Base-by-base conservation (phyloP, 1,139 yeast species). In the Sugiyamaella japonica region DNA sequence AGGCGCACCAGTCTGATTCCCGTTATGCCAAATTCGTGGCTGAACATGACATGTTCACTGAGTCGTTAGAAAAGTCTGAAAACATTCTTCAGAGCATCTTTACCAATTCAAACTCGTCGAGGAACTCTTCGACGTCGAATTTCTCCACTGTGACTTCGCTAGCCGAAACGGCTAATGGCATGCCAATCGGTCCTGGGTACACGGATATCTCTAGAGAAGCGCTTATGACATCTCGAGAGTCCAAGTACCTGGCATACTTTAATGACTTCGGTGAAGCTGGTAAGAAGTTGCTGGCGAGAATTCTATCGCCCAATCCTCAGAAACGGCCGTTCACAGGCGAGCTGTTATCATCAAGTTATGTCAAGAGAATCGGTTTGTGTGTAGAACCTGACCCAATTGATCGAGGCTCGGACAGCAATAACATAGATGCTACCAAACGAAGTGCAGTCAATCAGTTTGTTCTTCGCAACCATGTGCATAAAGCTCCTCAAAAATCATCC, bases 341-440 rank as follows among this genome's bases (percentile, higher is more conserved):
- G 66, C 79, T 88, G 37, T 72, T 88, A 65, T 83, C 82, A 63
- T 82, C 89, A 71, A 91, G 86, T 69, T 86, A 93, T 90, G 89
- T 90, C 2, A 73, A 93, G 60, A 90, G 85, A 67, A 86, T 86
- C 56, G 65, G 65, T 77, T 74, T 63, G 79, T 85, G 55, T 83
- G 89, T 68, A 76, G 61, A 61, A 37, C 51, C 46, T 4, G 51
- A 48, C 29, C 51, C 51, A 36, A 49, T 29, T 36, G 47, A 59
- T 31, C 40, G 43, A 2, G 25, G 44, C 28, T 40, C 20, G 31
- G 28, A 29, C 29, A 36, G 41, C 20, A 48, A 59, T n/a, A 20
- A 20, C 6, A 20, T 20, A 20, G 57, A 61, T 47, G 61, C 53
- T 3, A 44, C 59, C 13, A 56, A 56, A 34, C 45, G 52, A 8